phyloP scores from a whole-genome alignment of 371 early-diverging fungal genomes.

The Neoconidiobolus thromboides region DNA sequence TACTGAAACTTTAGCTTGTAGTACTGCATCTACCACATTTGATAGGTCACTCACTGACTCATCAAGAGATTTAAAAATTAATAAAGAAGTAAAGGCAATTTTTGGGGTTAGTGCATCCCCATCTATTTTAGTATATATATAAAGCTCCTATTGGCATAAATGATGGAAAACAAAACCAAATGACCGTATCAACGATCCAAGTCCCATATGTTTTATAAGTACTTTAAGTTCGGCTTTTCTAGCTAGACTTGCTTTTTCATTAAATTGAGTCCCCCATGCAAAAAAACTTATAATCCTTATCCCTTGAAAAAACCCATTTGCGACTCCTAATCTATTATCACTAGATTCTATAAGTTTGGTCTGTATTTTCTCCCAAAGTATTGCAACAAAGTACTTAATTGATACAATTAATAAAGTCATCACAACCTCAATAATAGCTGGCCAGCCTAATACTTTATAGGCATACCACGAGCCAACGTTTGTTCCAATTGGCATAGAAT shows the following conservation, averaged over 20 bases:
- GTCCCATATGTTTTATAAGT: conserved; percentile 16
- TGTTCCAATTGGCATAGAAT: conserved; percentile 28
- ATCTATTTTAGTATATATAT: conserved; percentile 27
- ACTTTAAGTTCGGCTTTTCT: conserved; percentile 27
- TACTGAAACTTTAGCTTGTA: conserved; percentile 30
- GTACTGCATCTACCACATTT: conserved; percentile 24
- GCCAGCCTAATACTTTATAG: conserved; percentile 24
- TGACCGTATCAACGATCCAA: conserved; percentile 19
- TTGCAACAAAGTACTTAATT: conserved; percentile 27
- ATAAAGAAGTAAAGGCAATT: conserved; percentile 36
- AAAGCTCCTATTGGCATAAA: conserved; percentile 32
- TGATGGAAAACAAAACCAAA: conserved; percentile 27
- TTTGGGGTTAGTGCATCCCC: conserved; percentile 33
- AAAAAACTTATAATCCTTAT: conserved; percentile 50
- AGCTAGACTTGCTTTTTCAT: conserved; percentile 21
- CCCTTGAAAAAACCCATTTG: conserved; percentile 32
- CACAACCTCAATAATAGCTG: conserved; percentile 24
- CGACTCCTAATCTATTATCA: conserved; percentile 22
- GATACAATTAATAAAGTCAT: conserved; percentile 24
- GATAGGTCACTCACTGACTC: conserved; percentile 32
- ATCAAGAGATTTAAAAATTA: conserved; percentile 26
- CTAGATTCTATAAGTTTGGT: conserved; percentile 11
- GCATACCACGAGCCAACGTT: conserved; percentile 20
- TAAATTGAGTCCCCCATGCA: conserved; percentile 40
- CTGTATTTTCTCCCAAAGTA: conserved; percentile 17